Percentiles rank a stretch among this genome's conserved stretches.
Conservation (phyloP, 2,329 filamentous ascomycete genomes). For the Penicillium sp. region DNA sequence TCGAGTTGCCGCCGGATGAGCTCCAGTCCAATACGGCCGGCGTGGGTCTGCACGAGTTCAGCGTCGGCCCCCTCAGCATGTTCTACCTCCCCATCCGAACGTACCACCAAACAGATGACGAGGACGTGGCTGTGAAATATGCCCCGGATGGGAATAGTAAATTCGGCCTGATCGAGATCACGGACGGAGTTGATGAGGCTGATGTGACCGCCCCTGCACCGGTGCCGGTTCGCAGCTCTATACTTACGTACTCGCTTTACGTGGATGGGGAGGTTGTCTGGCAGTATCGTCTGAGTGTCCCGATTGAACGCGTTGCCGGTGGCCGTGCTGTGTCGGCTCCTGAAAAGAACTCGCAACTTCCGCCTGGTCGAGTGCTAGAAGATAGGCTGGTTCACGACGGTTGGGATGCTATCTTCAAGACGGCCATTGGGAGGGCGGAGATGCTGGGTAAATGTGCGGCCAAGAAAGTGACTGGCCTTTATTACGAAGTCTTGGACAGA, state of each 20-base stretch:
- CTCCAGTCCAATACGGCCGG: slow-evolving; percentile 26
- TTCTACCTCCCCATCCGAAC: slow-evolving; percentile 85
- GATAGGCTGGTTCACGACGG: slow-evolving; percentile 25
- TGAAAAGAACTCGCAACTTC: too few relatives aligned
- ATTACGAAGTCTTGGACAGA: slow-evolving; percentile 18
- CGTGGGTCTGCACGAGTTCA: slow-evolving; percentile 74
- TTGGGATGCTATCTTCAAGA: slow-evolving; percentile 23
- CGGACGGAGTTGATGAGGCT: slow-evolving; percentile 54
- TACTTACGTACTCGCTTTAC: slow-evolving; percentile 76
- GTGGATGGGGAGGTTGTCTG: slow-evolving; percentile 77
- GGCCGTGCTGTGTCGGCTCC: slow-evolving; percentile 4
- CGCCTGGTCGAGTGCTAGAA: slow-evolving; percentile 33
- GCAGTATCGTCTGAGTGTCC: slow-evolving; percentile 51
- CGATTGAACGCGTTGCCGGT: slow-evolving; percentile 21
- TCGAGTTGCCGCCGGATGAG: slow-evolving; percentile 17
- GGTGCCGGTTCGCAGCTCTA: slow-evolving; percentile 53
- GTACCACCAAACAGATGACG: slow-evolving; percentile 74
- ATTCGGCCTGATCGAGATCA: slow-evolving; percentile 79
- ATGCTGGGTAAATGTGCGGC: slow-evolving; percentile 12
- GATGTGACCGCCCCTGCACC: slow-evolving; percentile 12
- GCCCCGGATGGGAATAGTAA: slow-evolving; percentile 82
- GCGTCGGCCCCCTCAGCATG: slow-evolving; percentile 84
- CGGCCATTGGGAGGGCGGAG: slow-evolving; percentile 20
- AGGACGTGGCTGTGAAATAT: slow-evolving; percentile 82
- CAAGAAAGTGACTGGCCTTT: slow-evolving; percentile 11